phyloP scores from a whole-genome alignment of 495 filamentous ascomycete species.

The Venustampulla echinocandica region DNA sequence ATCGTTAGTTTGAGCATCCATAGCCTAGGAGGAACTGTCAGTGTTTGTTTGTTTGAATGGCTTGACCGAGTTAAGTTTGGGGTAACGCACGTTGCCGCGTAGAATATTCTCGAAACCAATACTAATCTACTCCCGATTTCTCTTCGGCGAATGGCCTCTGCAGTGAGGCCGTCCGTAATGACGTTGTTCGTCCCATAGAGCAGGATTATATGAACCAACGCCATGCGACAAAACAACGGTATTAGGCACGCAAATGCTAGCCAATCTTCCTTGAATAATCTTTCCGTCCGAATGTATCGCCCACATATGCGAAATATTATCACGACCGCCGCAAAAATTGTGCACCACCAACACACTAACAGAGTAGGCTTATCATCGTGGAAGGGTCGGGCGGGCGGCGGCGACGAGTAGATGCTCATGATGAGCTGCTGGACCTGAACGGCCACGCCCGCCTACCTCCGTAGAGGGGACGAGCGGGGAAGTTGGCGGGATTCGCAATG shows the following conservation, averaged over 20 bases:
- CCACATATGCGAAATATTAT: slow-evolving; percentile 70
- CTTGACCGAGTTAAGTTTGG: background rate
- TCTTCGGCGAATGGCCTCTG: slow-evolving; percentile 39
- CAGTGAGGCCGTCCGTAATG: slow-evolving; percentile 35
- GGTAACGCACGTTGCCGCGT: slow-evolving; percentile 55
- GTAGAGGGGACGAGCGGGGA: slow-evolving; percentile 49
- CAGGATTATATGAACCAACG: slow-evolving; percentile 74
- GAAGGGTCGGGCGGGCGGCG: slow-evolving; percentile 48
- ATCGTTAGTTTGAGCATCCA: slow-evolving; percentile 90
- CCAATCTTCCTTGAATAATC: slow-evolving; percentile 80
- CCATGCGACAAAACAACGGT: slow-evolving; percentile 76
- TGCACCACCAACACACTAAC: slow-evolving; percentile 92
- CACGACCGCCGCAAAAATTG: slow-evolving; percentile 67
- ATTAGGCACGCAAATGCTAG: slow-evolving; percentile 72
- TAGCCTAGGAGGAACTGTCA: slow-evolving; percentile 47
- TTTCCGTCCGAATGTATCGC: slow-evolving; percentile 71
- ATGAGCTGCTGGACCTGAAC: slow-evolving; percentile 3
- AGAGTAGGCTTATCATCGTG: slow-evolving; percentile 65
- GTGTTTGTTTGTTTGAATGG: too few species aligned
- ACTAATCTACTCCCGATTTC: slow-evolving; percentile 56
- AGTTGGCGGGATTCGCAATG: slow-evolving; percentile 10
- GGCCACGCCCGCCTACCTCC: slow-evolving; percentile 52
- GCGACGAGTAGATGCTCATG: slow-evolving; percentile 48
- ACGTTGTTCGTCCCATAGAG: slow-evolving; percentile 84
- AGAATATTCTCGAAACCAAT: slow-evolving; percentile 55